These are phyloP conservation scores for Fusarium odoratissimum DNA, from an alignment of 2,329 filamentous ascomycete genomes.

Conservation along the genomic window DNA sequence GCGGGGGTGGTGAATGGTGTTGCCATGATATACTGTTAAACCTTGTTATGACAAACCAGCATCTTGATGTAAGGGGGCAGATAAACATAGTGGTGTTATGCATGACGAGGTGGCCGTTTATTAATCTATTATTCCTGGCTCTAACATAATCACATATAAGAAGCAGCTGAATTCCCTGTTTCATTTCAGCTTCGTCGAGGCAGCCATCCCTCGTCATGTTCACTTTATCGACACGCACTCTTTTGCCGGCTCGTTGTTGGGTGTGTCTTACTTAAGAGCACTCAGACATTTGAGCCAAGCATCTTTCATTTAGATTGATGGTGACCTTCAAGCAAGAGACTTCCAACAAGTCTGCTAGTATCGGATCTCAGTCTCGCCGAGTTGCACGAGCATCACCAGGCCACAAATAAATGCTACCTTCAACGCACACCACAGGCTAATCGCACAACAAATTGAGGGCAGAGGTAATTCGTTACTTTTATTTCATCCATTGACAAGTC, in stretches of 20 bases:
- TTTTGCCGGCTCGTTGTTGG: background rate
- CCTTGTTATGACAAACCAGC: conserved; percentile 19
- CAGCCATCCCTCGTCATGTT: background rate
- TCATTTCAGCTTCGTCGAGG: background rate
- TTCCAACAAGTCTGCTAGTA: background rate
- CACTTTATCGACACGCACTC: too few species aligned
- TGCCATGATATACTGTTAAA: conserved; percentile 16
- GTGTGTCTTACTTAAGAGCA: background rate
- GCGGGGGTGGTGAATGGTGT: conserved; percentile 20
- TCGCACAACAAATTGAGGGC: background rate
- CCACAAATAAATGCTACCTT: background rate
- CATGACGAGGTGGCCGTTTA: conserved; percentile 2
- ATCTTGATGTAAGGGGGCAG: conserved; percentile 4
- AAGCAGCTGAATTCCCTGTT: background rate
- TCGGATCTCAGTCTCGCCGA: background rate
- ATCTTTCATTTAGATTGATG: background rate
- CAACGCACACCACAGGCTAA: background rate
- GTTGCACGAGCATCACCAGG: background rate
- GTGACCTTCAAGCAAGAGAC: background rate
- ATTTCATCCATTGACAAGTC: conserved; percentile 27
- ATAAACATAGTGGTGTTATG: conserved; percentile 14
- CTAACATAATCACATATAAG: background rate
- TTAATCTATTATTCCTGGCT: background rate
- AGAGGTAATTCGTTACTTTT: conserved; percentile 37
- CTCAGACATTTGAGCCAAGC: background rate